phyloP scores from a whole-genome alignment of 139 green algal genomes.

The Tetradesmus obliquus region DNA sequence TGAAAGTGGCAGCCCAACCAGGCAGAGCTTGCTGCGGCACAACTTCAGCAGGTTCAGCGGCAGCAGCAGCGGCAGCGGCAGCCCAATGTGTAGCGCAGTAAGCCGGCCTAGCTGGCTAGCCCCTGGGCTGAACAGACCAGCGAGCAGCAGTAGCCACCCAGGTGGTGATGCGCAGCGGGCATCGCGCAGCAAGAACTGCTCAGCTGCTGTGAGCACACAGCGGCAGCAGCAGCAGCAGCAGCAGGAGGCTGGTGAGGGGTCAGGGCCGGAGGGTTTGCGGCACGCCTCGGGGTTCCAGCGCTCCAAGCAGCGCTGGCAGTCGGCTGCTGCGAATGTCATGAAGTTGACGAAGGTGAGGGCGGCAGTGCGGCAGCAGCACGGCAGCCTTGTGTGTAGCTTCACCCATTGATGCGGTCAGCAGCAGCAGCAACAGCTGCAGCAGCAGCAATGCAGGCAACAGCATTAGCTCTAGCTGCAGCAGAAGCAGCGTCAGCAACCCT shows the following conservation, averaged over 20 bases:
- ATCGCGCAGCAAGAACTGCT: neutral
- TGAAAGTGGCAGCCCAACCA: conserved; percentile 13
- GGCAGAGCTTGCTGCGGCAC: conserved; percentile 24
- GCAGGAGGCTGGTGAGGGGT: neutral
- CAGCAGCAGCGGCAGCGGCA: conserved; percentile 9
- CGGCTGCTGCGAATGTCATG: neutral
- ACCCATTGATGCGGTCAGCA: too few relatives aligned
- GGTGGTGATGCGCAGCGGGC: neutral
- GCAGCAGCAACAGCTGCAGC: too few relatives aligned
- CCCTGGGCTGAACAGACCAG: neutral
- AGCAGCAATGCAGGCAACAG: too few relatives aligned
- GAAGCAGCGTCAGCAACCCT: too few relatives aligned
- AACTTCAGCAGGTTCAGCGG: neutral
- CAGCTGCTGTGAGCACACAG: neutral
- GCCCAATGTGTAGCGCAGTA: neutral
- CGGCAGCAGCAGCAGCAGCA: neutral
- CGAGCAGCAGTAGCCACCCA: neutral
- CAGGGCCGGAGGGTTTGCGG: neutral
- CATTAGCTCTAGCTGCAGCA: too few relatives aligned
- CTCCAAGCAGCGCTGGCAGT: conserved; percentile 5
- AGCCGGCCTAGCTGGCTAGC: neutral
- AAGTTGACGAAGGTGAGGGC: neutral
- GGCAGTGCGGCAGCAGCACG: too few relatives aligned
- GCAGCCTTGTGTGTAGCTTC: too few relatives aligned
- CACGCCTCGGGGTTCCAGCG: neutral